Evolutionary conservation across 768 basidiomycete species (phyloP).

Genomic region (Kwoniella bestiolae): DNA sequence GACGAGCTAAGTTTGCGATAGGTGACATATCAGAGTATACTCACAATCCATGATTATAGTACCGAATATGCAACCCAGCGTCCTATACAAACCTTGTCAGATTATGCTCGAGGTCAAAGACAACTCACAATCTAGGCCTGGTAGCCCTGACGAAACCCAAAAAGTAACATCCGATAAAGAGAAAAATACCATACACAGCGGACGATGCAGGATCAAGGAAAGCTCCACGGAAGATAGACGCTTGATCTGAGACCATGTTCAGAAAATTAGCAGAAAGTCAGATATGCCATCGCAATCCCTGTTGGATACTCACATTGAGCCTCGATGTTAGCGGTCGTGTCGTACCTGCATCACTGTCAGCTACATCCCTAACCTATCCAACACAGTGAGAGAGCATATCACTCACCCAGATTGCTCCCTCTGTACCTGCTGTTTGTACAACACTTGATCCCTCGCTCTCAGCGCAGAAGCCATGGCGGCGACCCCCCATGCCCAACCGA

Average conservation of each 20-base stretch:
- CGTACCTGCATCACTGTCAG: too few relatives aligned
- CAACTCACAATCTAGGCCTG: constrained; percentile 59
- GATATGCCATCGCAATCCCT: too few relatives aligned
- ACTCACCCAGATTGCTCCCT: constrained; percentile 45
- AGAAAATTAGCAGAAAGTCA: too few relatives aligned
- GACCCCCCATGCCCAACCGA: constrained; percentile 66
- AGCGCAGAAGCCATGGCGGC: constrained; percentile 65
- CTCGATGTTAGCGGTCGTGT: constrained; percentile 49
- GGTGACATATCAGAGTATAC: constrained; percentile 3
- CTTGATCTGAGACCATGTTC: too few relatives aligned
- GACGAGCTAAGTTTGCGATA: neutral
- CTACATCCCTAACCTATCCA: too few relatives aligned
- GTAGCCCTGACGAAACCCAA: constrained; percentile 63
- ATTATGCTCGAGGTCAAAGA: neutral
- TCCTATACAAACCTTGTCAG: constrained; percentile 24
- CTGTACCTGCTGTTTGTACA: constrained; percentile 38
- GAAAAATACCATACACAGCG: constrained; percentile 62
- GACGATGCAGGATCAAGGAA: constrained; percentile 64
- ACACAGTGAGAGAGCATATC: too few relatives aligned
- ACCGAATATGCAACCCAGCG: constrained; percentile 62
- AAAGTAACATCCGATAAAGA: constrained; percentile 61
- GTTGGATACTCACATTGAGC: constrained; percentile 37
- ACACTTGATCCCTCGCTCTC: constrained; percentile 52
- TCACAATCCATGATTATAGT: constrained; percentile 60
- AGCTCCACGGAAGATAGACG: constrained; percentile 62